Base-by-base conservation (phyloP, 805 yeast genomes). In the Ogataea kodamae region DNA sequence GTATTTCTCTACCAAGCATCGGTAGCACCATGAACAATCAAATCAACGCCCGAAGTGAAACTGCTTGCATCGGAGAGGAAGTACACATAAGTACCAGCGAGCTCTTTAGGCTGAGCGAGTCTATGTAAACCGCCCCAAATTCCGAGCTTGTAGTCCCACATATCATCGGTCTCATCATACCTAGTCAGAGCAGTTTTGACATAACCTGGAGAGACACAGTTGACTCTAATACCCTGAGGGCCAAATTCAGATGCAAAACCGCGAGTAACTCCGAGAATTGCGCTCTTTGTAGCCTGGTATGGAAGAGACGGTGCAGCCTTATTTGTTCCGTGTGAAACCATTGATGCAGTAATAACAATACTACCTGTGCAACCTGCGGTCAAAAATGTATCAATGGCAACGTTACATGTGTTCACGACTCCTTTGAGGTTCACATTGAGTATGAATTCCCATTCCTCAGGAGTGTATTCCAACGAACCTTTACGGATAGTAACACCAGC, bases 311-410 rank as follows among this genome's bases (percentile, higher is more conserved):
- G 64, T 40, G 68, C 65, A 25, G 76, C 74, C 36, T 67, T 72
- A 42, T 70, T 70, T 40, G 66, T 72, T 45, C 69, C 68, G 54
- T 67, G 72, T 8, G 68, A 73, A 13, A 70, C 65, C 72, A 68
- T 68, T 14, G 74, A 68, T 2, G 74, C 74, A 14, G 74, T 70
- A 58, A 67, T 64, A 37, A 70, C 62, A 45, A 70, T 54, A 10
- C 72, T 65, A 22, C 76, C 74, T 22, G 51, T 50, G 8, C 20
- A 28, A 18, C 32, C 28, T 15, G 25, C 13, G 10, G 28, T n/a
- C 9, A 39, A 22, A 18, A 39, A 34, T 7, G 39, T 30, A 15
- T 35, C 33, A n/a, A 39, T 27, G 3, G 43, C 43, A 11, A 35
- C 36, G 25, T 28, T 27, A 18, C 33, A 30, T 2, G 43, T 30